These are phyloP conservation scores for Mortierella polycephala DNA, from an alignment of 371 early-diverging fungal species.

Conservation along the genomic window DNA sequence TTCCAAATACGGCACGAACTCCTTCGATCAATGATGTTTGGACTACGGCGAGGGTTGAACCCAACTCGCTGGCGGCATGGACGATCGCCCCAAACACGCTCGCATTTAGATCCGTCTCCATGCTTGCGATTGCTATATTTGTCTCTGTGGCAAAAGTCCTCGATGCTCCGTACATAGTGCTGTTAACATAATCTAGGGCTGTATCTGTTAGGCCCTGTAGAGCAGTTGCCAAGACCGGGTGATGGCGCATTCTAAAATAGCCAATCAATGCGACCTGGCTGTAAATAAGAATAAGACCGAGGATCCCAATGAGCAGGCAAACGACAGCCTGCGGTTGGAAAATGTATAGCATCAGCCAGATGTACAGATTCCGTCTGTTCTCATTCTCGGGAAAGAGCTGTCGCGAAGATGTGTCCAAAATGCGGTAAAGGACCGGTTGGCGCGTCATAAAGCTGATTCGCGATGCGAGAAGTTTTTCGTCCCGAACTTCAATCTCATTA, in stretches of 20 bases:
- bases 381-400: conserved; percentile 7
- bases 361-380: conserved; percentile 2
- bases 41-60: conserved; percentile 4
- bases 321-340: conserved; percentile 19
- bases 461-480: background rate
- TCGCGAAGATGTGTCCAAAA: conserved; percentile 13
- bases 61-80: conserved; percentile 12
- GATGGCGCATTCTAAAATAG: conserved; percentile 14
- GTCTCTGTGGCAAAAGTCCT: conserved; percentile 14
- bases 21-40: conserved; percentile 23
- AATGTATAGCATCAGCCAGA: conserved; percentile 34
- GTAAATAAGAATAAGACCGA: conserved; percentile 16
- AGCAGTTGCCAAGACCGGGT: background rate
- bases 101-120: conserved; percentile 31
- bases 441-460: conserved; percentile 15
- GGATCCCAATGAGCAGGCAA: conserved; percentile 28
- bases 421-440: conserved; percentile 17
- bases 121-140: conserved; percentile 6
- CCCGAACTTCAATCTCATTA: no score
- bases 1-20: conserved; percentile 28
- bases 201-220: conserved; percentile 8
- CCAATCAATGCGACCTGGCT: conserved; percentile 21
- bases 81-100: conserved; percentile 25
- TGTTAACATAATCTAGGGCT: conserved; percentile 2
- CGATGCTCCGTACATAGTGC: conserved; percentile 11